Conservation (phyloP, 176 grass and related monocot genomes). For the Otatea glauca region DNA sequence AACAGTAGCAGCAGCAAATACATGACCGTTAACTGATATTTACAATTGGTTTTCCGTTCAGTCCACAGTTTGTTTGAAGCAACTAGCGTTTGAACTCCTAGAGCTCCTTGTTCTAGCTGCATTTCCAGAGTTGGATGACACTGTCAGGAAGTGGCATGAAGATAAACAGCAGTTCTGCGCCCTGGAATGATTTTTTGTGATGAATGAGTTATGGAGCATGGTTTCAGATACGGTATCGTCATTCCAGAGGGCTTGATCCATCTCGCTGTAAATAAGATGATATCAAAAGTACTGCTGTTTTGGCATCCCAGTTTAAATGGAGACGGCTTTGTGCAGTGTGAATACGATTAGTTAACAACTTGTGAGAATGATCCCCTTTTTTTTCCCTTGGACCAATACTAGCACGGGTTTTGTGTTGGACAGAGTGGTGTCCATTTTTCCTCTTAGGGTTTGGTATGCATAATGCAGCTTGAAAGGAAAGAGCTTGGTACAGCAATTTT, state of each 20-base stretch:
- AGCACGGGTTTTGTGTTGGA: conserved; percentile 7
- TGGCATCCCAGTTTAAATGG: background rate
- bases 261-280: conserved; percentile 51
- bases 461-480: conserved; percentile 33
- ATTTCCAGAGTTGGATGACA: conserved; percentile 85
- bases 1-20: background rate
- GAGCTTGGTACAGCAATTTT: background rate
- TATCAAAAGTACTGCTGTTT: background rate
- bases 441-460: conserved; percentile 29
- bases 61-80: conserved; percentile 94
- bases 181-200: background rate
- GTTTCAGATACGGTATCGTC: background rate
- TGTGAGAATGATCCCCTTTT: conserved; percentile 24
- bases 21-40: conserved; percentile 25
- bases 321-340: conserved; percentile 42
- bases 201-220: background rate
- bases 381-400: background rate
- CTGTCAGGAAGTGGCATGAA: conserved; percentile 74
- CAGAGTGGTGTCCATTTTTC: background rate
- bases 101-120: conserved; percentile 73
- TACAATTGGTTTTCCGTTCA: conserved; percentile 47
- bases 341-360: conserved; percentile 51
- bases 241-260: background rate
- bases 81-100: conserved; percentile 82
- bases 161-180: conserved; percentile 47